Percentiles rank a stretch among this genome's conserved stretches.
phyloP scores from a whole-genome alignment of 305 asterid species.

The Solanum chacoense region DNA sequence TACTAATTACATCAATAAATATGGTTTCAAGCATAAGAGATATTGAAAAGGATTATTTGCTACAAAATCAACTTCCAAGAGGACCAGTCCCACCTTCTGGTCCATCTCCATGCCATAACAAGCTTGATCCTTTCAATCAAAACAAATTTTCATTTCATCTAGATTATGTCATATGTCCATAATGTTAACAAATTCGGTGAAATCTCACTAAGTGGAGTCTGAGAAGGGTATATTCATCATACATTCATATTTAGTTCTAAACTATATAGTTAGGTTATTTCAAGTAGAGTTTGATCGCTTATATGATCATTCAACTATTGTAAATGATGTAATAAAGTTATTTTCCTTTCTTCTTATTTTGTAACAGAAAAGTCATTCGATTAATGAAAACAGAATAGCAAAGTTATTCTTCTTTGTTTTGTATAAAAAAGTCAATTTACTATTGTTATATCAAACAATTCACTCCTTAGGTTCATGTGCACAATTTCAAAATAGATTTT shows the following conservation, averaged over 20 bases:
- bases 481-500: too few relatives aligned
- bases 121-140: not conserved
- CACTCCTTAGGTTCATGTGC: not conserved
- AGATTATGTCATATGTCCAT: not conserved
- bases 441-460: not conserved
- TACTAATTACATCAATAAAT: not conserved
- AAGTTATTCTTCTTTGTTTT: not conserved
- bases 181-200: not conserved
- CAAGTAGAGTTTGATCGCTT: not conserved
- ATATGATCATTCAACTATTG: not conserved
- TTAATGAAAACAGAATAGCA: not conserved
- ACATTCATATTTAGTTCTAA: not conserved
- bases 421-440: not conserved
- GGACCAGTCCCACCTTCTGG: not conserved
- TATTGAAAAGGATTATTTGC: not conserved
- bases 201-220: not conserved
- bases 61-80: not conserved
- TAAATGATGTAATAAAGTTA: not conserved
- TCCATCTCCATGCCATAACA: constrained; percentile 1
- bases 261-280: not conserved
- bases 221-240: not conserved
- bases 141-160: not conserved
- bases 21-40: not conserved
- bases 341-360: not conserved
- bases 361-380: not conserved